A percentile compares a stretch with the other conserved stretches of the same genome.
Evolutionary conservation across 2,329 filamentous ascomycete species (phyloP).

Genomic region (Trichoderma sp.): DNA sequence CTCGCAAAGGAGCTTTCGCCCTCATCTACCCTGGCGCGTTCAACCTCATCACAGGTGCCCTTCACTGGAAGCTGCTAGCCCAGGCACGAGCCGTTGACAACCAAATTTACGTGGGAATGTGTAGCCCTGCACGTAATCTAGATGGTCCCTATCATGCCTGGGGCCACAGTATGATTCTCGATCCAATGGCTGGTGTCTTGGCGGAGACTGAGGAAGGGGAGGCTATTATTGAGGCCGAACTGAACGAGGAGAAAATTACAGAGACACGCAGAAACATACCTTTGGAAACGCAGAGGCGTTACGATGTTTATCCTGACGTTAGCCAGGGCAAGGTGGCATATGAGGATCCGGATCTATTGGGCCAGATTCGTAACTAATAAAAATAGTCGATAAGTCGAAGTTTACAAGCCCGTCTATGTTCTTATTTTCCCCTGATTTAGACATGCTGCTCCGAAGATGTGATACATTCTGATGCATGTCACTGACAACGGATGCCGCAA

Average conservation of each 20-base stretch:
- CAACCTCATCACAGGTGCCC: slow-evolving; percentile 85
- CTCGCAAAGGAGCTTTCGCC: slow-evolving; percentile 77
- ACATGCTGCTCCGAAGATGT: not conserved
- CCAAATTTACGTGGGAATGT: slow-evolving; percentile 88
- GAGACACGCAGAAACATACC: slow-evolving; percentile 81
- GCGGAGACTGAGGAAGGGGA: slow-evolving; percentile 75
- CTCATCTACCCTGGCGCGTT: slow-evolving; percentile 96
- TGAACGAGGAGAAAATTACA: slow-evolving; percentile 66
- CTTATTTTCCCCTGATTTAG: not conserved
- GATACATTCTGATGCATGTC: not conserved
- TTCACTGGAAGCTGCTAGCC: slow-evolving; percentile 87
- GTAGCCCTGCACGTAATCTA: slow-evolving; percentile 82
- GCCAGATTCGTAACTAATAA: not conserved
- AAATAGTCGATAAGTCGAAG: not conserved
- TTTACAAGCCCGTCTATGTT: not conserved
- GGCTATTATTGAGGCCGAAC: slow-evolving; percentile 69
- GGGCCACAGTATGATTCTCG: slow-evolving; percentile 85
- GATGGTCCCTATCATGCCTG: slow-evolving; percentile 79
- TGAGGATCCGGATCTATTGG: not conserved
- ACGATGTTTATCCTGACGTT: slow-evolving; percentile 93
- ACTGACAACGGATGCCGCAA: not conserved
- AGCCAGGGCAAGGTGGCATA: slow-evolving; percentile 49
- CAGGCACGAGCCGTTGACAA: slow-evolving; percentile 87
- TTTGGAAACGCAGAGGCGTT: slow-evolving; percentile 77
- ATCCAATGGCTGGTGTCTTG: slow-evolving; percentile 80